phyloP scores from a whole-genome alignment of 2,329 filamentous ascomycete genomes.

The Aurifilum marmelostoma region DNA sequence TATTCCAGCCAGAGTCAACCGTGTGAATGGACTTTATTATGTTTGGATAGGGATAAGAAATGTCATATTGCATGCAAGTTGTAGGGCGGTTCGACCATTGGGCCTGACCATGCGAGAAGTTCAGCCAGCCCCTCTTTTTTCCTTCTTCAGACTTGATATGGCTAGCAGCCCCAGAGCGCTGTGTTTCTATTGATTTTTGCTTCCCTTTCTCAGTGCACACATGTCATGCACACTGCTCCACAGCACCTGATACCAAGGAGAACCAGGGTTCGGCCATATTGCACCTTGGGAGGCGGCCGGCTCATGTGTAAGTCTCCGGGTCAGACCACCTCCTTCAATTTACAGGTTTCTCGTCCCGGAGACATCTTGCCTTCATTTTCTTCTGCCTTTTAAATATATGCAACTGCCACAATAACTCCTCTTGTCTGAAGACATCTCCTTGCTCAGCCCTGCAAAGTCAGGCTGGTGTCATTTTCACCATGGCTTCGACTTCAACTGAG shows the following conservation, averaged over 20 bases:
- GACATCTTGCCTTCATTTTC: neutral
- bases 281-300: conserved; percentile 10
- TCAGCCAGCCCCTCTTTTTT: neutral
- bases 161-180: neutral
- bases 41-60: neutral
- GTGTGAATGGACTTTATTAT: too few species aligned
- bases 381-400: conserved; percentile 10
- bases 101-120: neutral
- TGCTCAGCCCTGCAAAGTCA: conserved; percentile 4
- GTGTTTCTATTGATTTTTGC: neutral
- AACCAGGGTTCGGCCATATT: conserved; percentile 1
- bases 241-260: conserved; percentile 5
- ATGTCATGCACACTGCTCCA: neutral
- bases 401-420: neutral
- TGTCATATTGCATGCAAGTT: neutral
- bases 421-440: neutral
- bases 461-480: conserved; percentile 19
- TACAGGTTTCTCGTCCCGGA: conserved; percentile 10
- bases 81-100: neutral
- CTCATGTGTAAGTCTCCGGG: conserved; percentile 16
- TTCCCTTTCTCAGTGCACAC: neutral
- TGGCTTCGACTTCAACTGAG: conserved; percentile 20
- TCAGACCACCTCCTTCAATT: conserved; percentile 20
- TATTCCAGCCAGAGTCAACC: neutral
- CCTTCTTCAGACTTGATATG: neutral